Conservation (phyloP, 1,139 yeast genomes). For the Keqinozyma sinolaborantium region DNA sequence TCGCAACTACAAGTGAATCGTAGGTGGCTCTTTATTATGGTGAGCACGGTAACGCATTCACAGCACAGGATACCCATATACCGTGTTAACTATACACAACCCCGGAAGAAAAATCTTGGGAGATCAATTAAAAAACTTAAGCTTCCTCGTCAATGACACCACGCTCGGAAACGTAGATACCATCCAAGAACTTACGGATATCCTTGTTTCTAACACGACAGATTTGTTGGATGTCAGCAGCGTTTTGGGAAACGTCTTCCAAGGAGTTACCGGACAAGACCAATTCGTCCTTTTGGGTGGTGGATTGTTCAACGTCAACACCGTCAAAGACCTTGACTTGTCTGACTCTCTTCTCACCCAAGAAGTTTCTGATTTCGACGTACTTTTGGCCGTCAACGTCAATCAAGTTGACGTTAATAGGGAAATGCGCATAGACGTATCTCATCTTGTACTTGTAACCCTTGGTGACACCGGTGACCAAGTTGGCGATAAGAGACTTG, state of each 20-base stretch:
- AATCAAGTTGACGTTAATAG: conserved; percentile 91
- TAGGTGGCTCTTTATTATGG: conserved; percentile 57
- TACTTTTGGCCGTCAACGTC: conserved; percentile 70
- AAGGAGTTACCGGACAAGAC: conserved; percentile 92
- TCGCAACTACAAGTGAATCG: conserved; percentile 40
- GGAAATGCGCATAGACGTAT: conserved; percentile 99
- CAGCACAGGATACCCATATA: conserved; percentile 35
- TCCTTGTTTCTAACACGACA: conserved; percentile 99
- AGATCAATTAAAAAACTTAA: conserved; percentile 24
- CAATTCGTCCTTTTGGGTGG: conserved; percentile 92
- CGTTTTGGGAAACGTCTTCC: conserved; percentile 96
- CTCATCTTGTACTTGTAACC: conserved; percentile 99
- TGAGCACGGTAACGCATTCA: conserved; percentile 55
- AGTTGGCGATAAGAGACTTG: conserved; percentile 89
- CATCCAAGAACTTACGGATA: conserved; percentile 99
- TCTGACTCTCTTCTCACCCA: conserved; percentile 98
- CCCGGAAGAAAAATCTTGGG: conserved; percentile 1
- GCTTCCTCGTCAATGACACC: conserved; percentile 75
- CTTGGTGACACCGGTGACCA: conserved; percentile 98
- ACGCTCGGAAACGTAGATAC: conserved; percentile 98
- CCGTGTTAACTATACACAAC: conserved; percentile 28
- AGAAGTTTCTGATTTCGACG: conserved; percentile 98
- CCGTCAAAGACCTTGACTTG: conserved; percentile 81
- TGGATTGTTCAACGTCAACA: conserved; percentile 78
- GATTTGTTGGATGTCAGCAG: conserved; percentile 97